These are phyloP conservation scores for Neonectria sp. DNA, from an alignment of 2,329 filamentous ascomycete genomes.

Conservation along the genomic window DNA sequence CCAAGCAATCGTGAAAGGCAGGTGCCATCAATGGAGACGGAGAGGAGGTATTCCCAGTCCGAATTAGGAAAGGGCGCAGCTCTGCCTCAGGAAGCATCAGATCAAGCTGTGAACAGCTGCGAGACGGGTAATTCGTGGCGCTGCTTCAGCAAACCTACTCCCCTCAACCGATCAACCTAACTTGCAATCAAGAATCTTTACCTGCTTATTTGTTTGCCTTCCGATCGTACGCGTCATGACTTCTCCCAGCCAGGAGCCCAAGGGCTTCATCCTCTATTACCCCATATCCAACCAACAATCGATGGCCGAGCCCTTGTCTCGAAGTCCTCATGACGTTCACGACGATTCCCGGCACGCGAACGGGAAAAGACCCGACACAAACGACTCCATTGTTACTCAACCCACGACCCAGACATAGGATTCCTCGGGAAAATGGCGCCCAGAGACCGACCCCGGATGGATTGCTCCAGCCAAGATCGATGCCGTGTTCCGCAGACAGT, in stretches of 20 bases:
- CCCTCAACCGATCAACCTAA: neutral
- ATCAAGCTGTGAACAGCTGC: neutral
- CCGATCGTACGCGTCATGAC: neutral
- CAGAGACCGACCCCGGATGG: neutral
- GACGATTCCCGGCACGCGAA: neutral
- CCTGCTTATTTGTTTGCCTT: neutral
- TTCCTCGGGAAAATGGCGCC: neutral
- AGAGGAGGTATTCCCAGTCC: slow-evolving; percentile 3
- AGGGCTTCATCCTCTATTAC: neutral
- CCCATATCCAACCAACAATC: neutral
- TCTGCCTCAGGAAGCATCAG: slow-evolving; percentile 1
- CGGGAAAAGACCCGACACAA: neutral
- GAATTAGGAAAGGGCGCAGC: slow-evolving; percentile 14
- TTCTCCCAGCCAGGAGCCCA: neutral
- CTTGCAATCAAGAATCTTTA: neutral
- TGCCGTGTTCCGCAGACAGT: neutral
- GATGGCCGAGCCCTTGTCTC: neutral
- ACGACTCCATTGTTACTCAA: neutral
- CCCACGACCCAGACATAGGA: neutral
- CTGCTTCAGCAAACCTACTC: neutral
- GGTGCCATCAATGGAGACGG: neutral
- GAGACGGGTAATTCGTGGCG: neutral
- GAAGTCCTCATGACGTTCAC: neutral
- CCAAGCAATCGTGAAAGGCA: neutral
- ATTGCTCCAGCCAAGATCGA: slow-evolving; percentile 4